phyloP scores from a whole-genome alignment of 148 eudicot genomes.

The Chenopodium berlandieri region DNA sequence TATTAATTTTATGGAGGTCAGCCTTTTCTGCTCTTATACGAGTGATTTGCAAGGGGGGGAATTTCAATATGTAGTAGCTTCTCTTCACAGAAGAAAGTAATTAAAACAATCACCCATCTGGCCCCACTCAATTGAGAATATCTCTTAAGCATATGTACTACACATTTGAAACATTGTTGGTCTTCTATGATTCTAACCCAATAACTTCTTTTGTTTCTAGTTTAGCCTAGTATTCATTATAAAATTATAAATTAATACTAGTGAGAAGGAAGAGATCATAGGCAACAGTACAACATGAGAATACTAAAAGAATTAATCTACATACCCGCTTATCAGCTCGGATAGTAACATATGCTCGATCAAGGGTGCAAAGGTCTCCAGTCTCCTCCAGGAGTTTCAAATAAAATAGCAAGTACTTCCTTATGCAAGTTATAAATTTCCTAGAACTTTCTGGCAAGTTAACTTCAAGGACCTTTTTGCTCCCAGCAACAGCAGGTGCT shows the following conservation, averaged over 20 bases:
- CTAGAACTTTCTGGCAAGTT: constrained; percentile 94
- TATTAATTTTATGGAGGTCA: background rate
- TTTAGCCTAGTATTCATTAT: background rate
- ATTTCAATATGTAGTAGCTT: background rate
- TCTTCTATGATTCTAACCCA: background rate
- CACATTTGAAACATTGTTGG: background rate
- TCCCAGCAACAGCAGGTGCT: constrained; percentile 65
- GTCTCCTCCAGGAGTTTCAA: constrained; percentile 87
- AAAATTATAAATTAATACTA: background rate
- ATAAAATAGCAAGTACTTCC: constrained; percentile 88
- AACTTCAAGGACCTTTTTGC: constrained; percentile 80
- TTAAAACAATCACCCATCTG: background rate
- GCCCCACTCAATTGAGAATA: background rate
- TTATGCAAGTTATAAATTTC: constrained; percentile 87
- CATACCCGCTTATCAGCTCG: constrained; percentile 95
- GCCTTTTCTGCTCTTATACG: background rate
- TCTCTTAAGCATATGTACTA: background rate
- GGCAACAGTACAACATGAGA: background rate
- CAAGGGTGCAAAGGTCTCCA: constrained; percentile 78
- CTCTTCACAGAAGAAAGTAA: background rate
- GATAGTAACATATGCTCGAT: constrained; percentile 80
- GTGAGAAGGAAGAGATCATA: background rate
- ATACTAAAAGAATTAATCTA: background rate
- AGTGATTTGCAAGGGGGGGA: background rate
- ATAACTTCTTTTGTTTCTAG: background rate